These are phyloP conservation scores for Aegilops speltoides DNA, from an alignment of 176 grass and related monocot genomes.

Conservation along the genomic window DNA sequence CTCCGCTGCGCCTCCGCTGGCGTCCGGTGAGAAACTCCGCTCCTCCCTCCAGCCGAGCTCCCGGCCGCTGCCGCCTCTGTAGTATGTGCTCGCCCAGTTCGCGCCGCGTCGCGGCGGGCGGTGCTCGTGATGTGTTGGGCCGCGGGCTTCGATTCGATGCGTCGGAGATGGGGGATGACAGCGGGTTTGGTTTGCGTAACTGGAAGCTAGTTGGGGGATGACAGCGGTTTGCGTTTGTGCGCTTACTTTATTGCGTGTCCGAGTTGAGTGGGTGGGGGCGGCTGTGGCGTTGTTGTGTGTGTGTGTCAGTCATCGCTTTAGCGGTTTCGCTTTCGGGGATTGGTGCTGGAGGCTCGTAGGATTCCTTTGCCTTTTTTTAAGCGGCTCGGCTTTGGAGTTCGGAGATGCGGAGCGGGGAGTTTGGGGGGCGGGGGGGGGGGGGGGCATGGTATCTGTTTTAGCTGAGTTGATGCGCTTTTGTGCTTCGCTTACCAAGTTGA, in stretches of 20 bases:
- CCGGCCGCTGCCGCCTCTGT: neutral
- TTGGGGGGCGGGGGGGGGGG: neutral
- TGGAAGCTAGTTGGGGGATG: constrained; percentile 31
- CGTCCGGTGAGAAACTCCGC: constrained; percentile 25
- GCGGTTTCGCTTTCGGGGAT: constrained; percentile 35
- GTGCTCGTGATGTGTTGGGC: neutral
- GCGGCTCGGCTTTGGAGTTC: constrained; percentile 5
- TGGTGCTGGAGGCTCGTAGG: constrained; percentile 56
- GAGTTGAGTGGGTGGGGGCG: constrained; percentile 29
- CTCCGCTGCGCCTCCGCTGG: constrained; percentile 12
- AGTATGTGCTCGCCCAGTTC: neutral
- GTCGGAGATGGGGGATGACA: neutral
- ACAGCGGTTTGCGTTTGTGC: constrained; percentile 30
- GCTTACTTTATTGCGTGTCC: constrained; percentile 27
- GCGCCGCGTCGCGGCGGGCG: neutral
- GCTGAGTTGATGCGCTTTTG: neutral
- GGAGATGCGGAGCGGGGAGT: neutral
- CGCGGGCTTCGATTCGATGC: constrained; percentile 26
- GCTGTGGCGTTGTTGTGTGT: constrained; percentile 36
- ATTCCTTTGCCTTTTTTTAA: constrained; percentile 29
- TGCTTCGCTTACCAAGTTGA: neutral
- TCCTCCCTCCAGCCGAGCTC: neutral
- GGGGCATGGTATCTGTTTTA: neutral
- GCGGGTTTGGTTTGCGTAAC: neutral
- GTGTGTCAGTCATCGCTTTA: constrained; percentile 39